Base-by-base conservation (phyloP, 495 filamentous ascomycete species). In the Aspergillus sclerotioniger region DNA sequence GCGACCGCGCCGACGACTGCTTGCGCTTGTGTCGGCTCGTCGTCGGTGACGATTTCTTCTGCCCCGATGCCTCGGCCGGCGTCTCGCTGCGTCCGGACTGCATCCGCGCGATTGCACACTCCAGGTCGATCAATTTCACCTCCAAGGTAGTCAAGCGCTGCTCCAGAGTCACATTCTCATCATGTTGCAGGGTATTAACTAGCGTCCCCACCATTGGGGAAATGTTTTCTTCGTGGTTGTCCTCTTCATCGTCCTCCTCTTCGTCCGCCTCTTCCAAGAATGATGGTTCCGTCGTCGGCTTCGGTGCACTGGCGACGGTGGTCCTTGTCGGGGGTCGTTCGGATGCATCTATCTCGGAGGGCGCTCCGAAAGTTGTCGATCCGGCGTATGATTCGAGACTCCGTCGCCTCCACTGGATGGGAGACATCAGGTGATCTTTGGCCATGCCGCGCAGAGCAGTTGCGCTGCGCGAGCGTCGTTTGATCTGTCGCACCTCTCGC, bases 71-170 rank as follows among this genome's bases (percentile, higher is more conserved):
- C 8, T 64, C 64, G 17, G 54, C 58, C 31, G 58, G 57, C 3
- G 60, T 56, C 9, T 71, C 61, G n/a, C 41, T 53, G 6, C 65
- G 61, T n/a, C 60, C 65, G 29, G 66, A 72, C 67, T 83, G 80
- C 60, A 83, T 70, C 35, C 79, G 73, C 0, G 80, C 79, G 51
- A 83, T 79, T 1, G 80, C 80, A 47, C 80, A 81, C 57, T 83
- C 80, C 8, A 83, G 67, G 35, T 83, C 80, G 59, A 83, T 81
- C 37, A 83, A 67, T 51, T 83, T 83, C 5, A 83, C 78, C 50
- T 83, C 80, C 0, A 83, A 58, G 0, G 80, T 83, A 35, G 79
- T 76, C 7, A 83, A 43, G 19, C 80, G 74, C 46, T 83, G 79
- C 57, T 83, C 80, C 1, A 81, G 54, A 1, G 78, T 79, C 8